A percentile compares a stretch with the other conserved stretches of the same genome.
phyloP scores from a whole-genome alignment of 306 rosid genomes.

The Acmispon strigosus region DNA sequence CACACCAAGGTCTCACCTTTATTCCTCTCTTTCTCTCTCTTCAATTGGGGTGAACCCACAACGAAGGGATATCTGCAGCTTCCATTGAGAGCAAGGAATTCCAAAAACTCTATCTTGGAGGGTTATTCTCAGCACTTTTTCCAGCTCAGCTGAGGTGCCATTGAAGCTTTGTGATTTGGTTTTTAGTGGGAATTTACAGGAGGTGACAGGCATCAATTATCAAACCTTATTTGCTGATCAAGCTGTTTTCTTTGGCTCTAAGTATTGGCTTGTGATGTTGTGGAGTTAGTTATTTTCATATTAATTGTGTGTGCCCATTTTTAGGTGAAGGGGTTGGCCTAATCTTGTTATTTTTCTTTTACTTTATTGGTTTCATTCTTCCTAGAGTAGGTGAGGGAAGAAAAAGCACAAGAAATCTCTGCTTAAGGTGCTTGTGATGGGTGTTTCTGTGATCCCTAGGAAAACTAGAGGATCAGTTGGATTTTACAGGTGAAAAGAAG shows the following conservation, averaged over 20 bases:
- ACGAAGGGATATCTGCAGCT: conserved; percentile 61
- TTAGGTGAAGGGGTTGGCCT: conserved; percentile 39
- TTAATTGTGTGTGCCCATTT: conserved; percentile 19
- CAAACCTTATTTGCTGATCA: conserved; percentile 18
- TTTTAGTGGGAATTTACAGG: neutral
- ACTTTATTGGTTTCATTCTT: conserved; percentile 7
- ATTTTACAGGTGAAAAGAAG: conserved; percentile 15
- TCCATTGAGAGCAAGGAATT: conserved; percentile 47
- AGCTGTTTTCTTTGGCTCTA: conserved; percentile 5
- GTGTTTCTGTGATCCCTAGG: conserved; percentile 22
- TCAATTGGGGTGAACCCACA: conserved; percentile 37
- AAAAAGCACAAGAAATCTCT: neutral
- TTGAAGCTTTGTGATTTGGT: conserved; percentile 7
- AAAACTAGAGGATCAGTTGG: conserved; percentile 8
- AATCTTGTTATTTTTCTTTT: neutral
- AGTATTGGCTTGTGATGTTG: neutral
- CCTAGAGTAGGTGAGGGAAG: neutral
- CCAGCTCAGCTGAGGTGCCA: neutral
- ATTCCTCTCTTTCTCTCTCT: conserved; percentile 21
- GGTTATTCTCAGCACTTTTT: conserved; percentile 26
- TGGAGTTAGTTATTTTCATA: neutral
- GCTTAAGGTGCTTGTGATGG: conserved; percentile 19
- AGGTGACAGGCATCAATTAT: conserved; percentile 6
- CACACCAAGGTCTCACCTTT: conserved; percentile 28
- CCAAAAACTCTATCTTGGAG: conserved; percentile 7